Evolutionary conservation across 106 monocot species (phyloP).

Genomic region (Dactylorhiza incarnata): DNA sequence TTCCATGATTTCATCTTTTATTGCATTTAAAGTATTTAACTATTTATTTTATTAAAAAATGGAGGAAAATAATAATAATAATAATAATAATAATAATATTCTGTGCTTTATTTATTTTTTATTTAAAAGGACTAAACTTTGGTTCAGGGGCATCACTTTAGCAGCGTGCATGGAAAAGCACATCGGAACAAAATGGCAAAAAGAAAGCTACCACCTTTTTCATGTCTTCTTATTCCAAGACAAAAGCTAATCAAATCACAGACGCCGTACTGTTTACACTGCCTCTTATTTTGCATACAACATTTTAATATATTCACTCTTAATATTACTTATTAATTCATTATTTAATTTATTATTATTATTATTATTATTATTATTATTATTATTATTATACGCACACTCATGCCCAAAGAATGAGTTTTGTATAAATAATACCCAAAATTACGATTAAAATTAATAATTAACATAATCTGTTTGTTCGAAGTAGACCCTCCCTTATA

Average conservation of each 20-base stretch:
- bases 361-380: no score
- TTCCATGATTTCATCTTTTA: neutral
- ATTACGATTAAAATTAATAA: no score
- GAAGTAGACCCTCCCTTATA: no score
- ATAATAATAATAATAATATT: neutral
- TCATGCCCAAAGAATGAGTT: no score
- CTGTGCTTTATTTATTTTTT: neutral
- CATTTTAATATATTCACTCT: neutral
- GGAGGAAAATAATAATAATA: neutral
- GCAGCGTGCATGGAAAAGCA: slow-evolving; percentile 46
- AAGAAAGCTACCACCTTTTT: slow-evolving; percentile 19
- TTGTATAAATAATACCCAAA: no score
- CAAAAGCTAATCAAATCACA: neutral
- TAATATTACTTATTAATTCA: no score
- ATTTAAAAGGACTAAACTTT: neutral
- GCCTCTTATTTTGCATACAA: neutral
- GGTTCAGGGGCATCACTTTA: slow-evolving; percentile 16
- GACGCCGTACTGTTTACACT: neutral
- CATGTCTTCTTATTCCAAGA: slow-evolving; percentile 9
- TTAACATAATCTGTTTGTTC: no score
- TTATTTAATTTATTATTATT: no score
- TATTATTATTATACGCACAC: no score
- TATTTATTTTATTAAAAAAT: neutral
- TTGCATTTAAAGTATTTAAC: neutral
- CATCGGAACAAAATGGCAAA: slow-evolving; percentile 14